These are phyloP conservation scores for Syzygium oleosum DNA, from an alignment of 345 rosid genomes.

Conservation along the genomic window DNA sequence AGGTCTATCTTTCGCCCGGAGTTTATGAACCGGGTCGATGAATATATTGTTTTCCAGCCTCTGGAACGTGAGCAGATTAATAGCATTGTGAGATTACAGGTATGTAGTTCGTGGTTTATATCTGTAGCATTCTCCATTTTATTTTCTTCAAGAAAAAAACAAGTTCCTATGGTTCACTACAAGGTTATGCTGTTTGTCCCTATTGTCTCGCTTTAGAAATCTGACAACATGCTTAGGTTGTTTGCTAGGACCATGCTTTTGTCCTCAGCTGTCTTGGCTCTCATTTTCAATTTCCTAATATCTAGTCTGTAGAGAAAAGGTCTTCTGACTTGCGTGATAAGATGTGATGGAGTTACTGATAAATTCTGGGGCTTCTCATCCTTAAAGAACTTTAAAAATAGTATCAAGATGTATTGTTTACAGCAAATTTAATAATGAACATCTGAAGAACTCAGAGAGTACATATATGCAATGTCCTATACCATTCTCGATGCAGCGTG, in stretches of 20 bases:
- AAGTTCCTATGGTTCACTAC: not conserved
- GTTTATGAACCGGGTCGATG: constrained; percentile 96
- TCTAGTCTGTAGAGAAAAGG: not conserved
- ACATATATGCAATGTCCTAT: not conserved
- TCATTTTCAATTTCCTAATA: not conserved
- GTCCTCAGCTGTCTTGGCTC: not conserved
- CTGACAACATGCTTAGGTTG: not conserved
- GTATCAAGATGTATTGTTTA: not conserved
- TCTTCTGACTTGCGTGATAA: not conserved
- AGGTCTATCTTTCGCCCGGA: constrained; percentile 94
- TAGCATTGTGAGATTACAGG: constrained; percentile 87
- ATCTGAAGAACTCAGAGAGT: not conserved
- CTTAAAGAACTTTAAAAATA: not conserved
- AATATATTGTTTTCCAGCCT: constrained; percentile 98
- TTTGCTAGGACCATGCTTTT: not conserved
- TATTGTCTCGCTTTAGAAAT: not conserved
- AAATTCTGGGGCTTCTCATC: not conserved
- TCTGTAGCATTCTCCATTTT: not conserved
- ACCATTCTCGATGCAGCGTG: not conserved
- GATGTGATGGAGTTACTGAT: not conserved
- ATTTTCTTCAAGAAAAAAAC: not conserved
- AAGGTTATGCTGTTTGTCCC: not conserved
- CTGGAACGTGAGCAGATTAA: constrained; percentile 71
- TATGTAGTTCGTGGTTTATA: constrained; percentile 3
- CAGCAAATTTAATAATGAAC: not conserved